Evolutionary conservation across 352 stramenopile species (phyloP).

Genomic region (Phytophthora sansomeana): DNA sequence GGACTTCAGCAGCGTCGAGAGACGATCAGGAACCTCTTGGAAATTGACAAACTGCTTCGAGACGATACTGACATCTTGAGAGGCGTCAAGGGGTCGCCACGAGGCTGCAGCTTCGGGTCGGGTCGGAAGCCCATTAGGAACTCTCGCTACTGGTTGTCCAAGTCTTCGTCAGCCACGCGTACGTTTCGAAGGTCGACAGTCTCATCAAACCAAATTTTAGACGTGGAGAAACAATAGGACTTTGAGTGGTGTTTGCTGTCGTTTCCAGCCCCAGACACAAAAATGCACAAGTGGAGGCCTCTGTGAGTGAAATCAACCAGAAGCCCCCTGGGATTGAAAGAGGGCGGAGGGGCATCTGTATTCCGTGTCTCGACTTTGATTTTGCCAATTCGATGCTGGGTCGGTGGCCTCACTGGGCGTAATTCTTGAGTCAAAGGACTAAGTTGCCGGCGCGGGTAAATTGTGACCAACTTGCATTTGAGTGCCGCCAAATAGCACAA

Average conservation of each 20-base stretch:
- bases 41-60: constrained; percentile 40
- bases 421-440: too few relatives aligned
- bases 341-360: too few relatives aligned
- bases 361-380: too few relatives aligned
- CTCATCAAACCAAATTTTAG: constrained; percentile 27
- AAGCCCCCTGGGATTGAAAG: too few relatives aligned
- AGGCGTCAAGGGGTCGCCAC: too few relatives aligned
- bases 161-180: constrained; percentile 17
- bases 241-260: constrained; percentile 27
- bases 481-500: too few relatives aligned
- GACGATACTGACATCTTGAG: constrained; percentile 18
- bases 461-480: too few relatives aligned
- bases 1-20: constrained; percentile 33
- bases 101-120: constrained; percentile 32
- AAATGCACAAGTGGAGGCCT: not conserved
- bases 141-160: constrained; percentile 25
- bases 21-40: constrained; percentile 24
- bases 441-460: too few relatives aligned
- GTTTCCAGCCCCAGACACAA: constrained; percentile 29
- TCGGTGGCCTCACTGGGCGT: too few relatives aligned
- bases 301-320: too few relatives aligned
- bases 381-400: too few relatives aligned
- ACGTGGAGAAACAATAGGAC: constrained; percentile 25
- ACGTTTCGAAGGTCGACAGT: constrained; percentile 30
- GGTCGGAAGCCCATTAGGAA: constrained; percentile 17